Evolutionary conservation across 805 yeast species (phyloP).

Genomic region (Candida anglica): DNA sequence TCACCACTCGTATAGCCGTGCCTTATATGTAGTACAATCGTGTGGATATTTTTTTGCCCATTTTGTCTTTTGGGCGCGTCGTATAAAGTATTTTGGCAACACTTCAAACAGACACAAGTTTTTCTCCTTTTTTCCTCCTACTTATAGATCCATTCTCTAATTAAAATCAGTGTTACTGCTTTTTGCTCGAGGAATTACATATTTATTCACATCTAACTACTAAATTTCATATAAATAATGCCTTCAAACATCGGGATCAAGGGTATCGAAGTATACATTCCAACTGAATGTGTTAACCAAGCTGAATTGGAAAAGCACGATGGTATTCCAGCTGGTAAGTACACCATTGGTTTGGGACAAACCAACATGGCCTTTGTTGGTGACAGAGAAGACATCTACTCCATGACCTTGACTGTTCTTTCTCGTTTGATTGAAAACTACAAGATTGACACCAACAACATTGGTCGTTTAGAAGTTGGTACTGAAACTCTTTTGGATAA

Average conservation of each 20-base stretch:
- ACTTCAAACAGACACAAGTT: no score
- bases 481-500: slow-evolving; percentile 96
- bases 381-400: slow-evolving; percentile 96
- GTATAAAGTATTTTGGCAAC: no score
- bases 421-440: slow-evolving; percentile 74
- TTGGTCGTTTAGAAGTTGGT: slow-evolving; percentile 97
- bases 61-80: no score
- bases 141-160: no score
- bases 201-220: no score
- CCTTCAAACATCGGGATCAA: slow-evolving; percentile 87
- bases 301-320: slow-evolving; percentile 80
- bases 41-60: no score
- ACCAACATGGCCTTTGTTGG: slow-evolving; percentile 97
- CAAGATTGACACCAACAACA: slow-evolving; percentile 70
- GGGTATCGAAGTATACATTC: slow-evolving; percentile 90
- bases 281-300: slow-evolving; percentile 71
- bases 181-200: no score
- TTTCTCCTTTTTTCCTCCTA: no score
- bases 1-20: no score
- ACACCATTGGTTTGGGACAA: slow-evolving; percentile 98
- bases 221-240: slow-evolving; percentile 16
- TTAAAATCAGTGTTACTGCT: no score
- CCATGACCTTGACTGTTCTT: slow-evolving; percentile 86
- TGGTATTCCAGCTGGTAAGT: slow-evolving; percentile 88
- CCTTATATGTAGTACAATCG: no score